These are phyloP conservation scores for Rhipidocladum racemiflorum DNA, from an alignment of 176 grass and related monocot species.

Conservation along the genomic window DNA sequence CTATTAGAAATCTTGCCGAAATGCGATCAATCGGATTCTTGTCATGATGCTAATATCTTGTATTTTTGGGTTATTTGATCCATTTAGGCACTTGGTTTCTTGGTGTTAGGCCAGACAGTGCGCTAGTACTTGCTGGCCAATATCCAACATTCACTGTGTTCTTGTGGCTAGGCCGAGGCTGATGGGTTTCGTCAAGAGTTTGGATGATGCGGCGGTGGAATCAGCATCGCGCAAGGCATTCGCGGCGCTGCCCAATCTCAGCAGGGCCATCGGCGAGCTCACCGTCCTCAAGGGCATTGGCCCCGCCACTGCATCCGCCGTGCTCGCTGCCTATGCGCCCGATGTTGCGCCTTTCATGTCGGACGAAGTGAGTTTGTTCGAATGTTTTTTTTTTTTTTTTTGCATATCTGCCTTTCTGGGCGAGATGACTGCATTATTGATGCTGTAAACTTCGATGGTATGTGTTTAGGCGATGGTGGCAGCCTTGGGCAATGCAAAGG, in stretches of 20 bases:
- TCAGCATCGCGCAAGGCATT: constrained; percentile 71
- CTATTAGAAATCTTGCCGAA: not conserved
- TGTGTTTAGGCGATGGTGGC: constrained; percentile 63
- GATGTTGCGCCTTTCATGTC: constrained; percentile 82
- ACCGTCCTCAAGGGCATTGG: constrained; percentile 76
- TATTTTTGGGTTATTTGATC: not conserved
- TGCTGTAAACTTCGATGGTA: constrained; percentile 7
- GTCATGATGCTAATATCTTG: not conserved
- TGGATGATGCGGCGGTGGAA: constrained; percentile 61
- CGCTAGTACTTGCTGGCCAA: not conserved
- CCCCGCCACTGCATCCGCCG: constrained; percentile 72
- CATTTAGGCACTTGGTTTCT: not conserved
- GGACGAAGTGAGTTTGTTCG: constrained; percentile 60
- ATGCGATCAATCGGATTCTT: not conserved
- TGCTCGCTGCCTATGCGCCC: constrained; percentile 71
- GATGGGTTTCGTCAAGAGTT: constrained; percentile 66
- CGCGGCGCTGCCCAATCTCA: constrained; percentile 61
- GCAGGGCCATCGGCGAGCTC: constrained; percentile 63
- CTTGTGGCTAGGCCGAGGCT: constrained; percentile 61
- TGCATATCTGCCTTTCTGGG: not conserved
- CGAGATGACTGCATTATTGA: not conserved
- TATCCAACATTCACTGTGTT: not conserved
- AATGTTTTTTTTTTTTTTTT: not conserved
- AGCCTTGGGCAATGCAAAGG: constrained; percentile 71
- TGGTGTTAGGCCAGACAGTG: not conserved